Evolutionary conservation across 164 flowering plant genomes (phyloP), one percentile per base, ranked within the genome.

Genomic region (Magnolia officinalis): DNA sequence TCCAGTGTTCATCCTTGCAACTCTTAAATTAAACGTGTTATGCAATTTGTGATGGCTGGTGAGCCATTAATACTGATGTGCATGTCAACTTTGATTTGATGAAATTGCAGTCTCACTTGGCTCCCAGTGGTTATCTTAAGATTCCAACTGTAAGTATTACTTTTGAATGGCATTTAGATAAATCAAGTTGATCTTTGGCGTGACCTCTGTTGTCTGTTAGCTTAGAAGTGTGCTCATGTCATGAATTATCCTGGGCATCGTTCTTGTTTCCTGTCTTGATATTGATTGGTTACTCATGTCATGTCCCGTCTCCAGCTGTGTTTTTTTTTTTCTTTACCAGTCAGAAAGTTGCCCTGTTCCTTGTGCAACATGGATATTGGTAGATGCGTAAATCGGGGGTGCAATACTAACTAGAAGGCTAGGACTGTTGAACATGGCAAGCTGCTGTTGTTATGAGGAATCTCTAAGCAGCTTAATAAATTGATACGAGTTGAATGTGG

Each of bases 61-160:
- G 45, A 79, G 20, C 64, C n/a, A 6, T 75, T 58, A 67, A 73
- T 58, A 11, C 67, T 24, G 49, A 49, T 74, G 73, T 37, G 71
- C 26, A 8, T 26, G 16, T 52, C 73, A 52, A 63, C 58, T 74
- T 70, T 69, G 50, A 52, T 63, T 31, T 72, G 45, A 55, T 74
- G 77, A 55, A 77, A 67, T 75, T 82, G 88, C 92, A 92, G 99
- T 88, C 72, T 74, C 96, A 92, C 78, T 82, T 96, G 88, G 99
- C 99, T 82, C 99, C 99, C 31, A 88, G 93, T 79, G 95, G 95
- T 76, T 96, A 90, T 78, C 85, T 94, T 49, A 96, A 96, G 82
- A 76, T 96, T 51, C 98, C 97, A 69, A 89, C 84, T 80, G 99
- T 96, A 78, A 89, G 98, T 75, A 50, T 63, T 23, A 18, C 8